Base-by-base conservation (phyloP, 352 stramenopile species). In the Discostella stelligera region DNA sequence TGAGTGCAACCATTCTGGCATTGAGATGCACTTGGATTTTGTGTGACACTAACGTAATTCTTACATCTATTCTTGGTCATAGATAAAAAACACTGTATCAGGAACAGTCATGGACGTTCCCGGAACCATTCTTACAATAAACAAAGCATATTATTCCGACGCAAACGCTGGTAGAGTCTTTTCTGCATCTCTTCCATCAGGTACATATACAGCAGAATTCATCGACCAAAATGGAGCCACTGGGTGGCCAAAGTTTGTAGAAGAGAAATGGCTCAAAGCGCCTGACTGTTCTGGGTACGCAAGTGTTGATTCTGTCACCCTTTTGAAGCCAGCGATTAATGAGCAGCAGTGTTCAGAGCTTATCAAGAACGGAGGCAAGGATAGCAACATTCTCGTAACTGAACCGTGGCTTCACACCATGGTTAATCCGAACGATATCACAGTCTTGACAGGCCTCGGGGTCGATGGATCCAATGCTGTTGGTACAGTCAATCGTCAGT, bases 151-250 rank as follows among this genome's bases (percentile, higher is more conserved):
- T 21, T 72, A 68, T 27, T 72, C 48, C 9, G 50, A 77, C 23
- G 25, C 56, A 21, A 71, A 41, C 4, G 54, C 39, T 30, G 21
- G 60, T 13, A 52, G 69, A 62, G 73, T 53, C 50, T 86, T 82
- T 59, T 77, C 71, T 50, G 75, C 55, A 1, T 74, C 74, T 32
- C 71, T 86, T 25, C 80, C 80, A 14, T 48, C 66, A 41, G 80
- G 80, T 10, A 73, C 4, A 21, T 86, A 79, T 58, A 79, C 62
- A 25, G 80, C 71, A 30, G 14, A 73, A 27, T 86, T 86, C 41
- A 41, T 87, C 46, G 77, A 87, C 58, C 48, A 69, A 66, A n/a
- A 74, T 32, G 67, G 61, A 11, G 60, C 58, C 39, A 37, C 50
- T 49, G 67, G 59, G 9, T 87, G 75, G 74, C 80, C 80, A 4